phyloP scores from a whole-genome alignment of 1,139 yeast species.

The Yamadazyma trypodendri region DNA sequence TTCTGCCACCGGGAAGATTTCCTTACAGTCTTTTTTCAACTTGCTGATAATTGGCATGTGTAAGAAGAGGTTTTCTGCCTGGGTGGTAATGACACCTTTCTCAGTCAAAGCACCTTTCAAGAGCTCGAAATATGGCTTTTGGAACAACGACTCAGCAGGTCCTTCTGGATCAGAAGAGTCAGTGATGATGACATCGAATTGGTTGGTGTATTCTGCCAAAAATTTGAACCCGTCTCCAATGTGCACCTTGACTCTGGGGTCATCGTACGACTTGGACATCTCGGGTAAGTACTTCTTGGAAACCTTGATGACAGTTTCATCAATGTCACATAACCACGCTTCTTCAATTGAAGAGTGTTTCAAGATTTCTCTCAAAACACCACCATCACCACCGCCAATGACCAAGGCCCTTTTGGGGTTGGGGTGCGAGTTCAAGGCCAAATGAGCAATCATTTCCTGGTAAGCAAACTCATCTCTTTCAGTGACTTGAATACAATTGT shows the following conservation, averaged over 20 bases:
- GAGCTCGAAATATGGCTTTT: constrained; percentile 79
- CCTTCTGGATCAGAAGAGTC: constrained; percentile 98
- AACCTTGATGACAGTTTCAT: constrained; percentile 81
- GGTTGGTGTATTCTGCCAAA: constrained; percentile 65
- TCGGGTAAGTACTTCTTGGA: constrained; percentile 82
- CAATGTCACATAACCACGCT: constrained; percentile 89
- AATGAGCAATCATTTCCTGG: constrained; percentile 93
- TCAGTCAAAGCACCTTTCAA: constrained; percentile 77
- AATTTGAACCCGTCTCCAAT: constrained; percentile 93
- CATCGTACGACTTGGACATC: constrained; percentile 75
- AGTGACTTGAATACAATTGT: constrained; percentile 88
- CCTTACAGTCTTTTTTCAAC: constrained; percentile 70
- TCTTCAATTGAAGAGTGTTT: constrained; percentile 81
- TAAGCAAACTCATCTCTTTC: constrained; percentile 94
- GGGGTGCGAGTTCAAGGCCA: constrained; percentile 87
- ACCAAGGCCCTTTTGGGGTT: constrained; percentile 87
- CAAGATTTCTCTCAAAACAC: constrained; percentile 88
- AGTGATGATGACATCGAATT: constrained; percentile 87
- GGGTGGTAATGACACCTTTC: constrained; percentile 88
- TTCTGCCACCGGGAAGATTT: constrained; percentile 84
- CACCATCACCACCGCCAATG: constrained; percentile 97
- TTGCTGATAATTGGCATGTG: constrained; percentile 77
- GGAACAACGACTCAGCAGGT: constrained; percentile 88
- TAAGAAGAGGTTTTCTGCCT: constrained; percentile 89
- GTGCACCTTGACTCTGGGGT: constrained; percentile 80